phyloP scores from a whole-genome alignment of 306 rosid species.

The Ziziphus jujuba region DNA sequence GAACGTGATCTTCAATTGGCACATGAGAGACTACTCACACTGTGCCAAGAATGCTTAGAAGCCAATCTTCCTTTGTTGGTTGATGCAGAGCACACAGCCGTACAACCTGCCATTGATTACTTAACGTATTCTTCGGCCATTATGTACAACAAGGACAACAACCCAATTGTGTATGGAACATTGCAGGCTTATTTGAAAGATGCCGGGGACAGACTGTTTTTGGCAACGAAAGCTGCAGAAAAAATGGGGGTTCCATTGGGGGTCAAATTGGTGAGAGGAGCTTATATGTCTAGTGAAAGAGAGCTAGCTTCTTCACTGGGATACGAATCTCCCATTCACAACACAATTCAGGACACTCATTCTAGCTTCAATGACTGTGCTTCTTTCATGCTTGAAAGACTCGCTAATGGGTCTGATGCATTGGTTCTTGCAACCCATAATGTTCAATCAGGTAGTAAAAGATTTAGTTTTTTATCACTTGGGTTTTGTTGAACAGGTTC shows the following conservation, averaged over 20 bases:
- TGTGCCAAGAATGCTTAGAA: conserved; percentile 53
- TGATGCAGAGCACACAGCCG: conserved; percentile 79
- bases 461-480: not conserved
- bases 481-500: not conserved
- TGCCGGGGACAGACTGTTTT: conserved; percentile 63
- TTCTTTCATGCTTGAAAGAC: conserved; percentile 55
- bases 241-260: conserved; percentile 69
- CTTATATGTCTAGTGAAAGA: conserved; percentile 81
- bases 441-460: conserved; percentile 65
- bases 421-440: conserved; percentile 88
- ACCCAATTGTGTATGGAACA: conserved; percentile 63
- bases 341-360: conserved; percentile 65
- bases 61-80: conserved; percentile 58
- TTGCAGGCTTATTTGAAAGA: conserved; percentile 82
- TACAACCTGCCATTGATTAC: conserved; percentile 93
- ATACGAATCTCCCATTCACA: conserved; percentile 70
- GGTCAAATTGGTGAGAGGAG: conserved; percentile 86
- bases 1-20: conserved; percentile 62
- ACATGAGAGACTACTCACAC: conserved; percentile 48
- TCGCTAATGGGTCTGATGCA: conserved; percentile 60
- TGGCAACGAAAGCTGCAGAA: conserved; percentile 48
- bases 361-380: conserved; percentile 72
- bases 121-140: conserved; percentile 73
- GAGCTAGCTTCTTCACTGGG: conserved; percentile 60
- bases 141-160: conserved; percentile 46